Base-by-base conservation (phyloP, 148 eudicot species). In the Rhododendron molle region DNA sequence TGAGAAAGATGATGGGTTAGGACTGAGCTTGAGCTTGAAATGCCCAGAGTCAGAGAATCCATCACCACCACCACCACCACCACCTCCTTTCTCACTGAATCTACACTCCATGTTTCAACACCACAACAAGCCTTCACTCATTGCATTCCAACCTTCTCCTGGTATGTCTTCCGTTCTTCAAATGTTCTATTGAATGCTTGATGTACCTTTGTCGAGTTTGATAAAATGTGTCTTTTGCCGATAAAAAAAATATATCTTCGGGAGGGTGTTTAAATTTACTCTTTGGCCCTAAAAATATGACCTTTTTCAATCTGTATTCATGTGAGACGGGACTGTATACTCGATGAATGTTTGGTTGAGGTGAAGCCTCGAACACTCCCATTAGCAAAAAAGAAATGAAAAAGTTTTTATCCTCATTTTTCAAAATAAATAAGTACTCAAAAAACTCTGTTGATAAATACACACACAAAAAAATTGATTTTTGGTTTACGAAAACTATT, bases 21-120 rank as follows among this genome's bases (percentile, higher is more conserved):
- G 86, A 20, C 86, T 92, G 85, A 90, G 94, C 69, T 93, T 95
- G 82, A 92, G 96, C 89, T 89, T 92, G 50, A 91, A 88, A 85
- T 85, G 89, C 54, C 56, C 87, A 2, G 72, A 67, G 32, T 84
- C 23, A 2, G 44, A 84, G 50, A 85, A 78, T 50, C 82, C 46
- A 7, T n/a, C 67, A 47, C 77, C 54, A 28, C 44, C 60, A 16
- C 60, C 58, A 0, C 14, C 28, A 0, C 72, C 30, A 0, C 74
- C 73, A 32, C 73, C 72, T 49, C 84, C 79, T 69, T 26, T 47
- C 78, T 26, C 78, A 3, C 30, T 83, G 62, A 83, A 69, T 71
- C 85, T 82, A 21, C 84, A 43, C 76, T 67, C 76, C 38, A 43
- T 65, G 83, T 81, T 81, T 32, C 65, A 52, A 50, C 46, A 56